Conservation (phyloP, 306 rosid species). For the Fragaria nilgerrensis region DNA sequence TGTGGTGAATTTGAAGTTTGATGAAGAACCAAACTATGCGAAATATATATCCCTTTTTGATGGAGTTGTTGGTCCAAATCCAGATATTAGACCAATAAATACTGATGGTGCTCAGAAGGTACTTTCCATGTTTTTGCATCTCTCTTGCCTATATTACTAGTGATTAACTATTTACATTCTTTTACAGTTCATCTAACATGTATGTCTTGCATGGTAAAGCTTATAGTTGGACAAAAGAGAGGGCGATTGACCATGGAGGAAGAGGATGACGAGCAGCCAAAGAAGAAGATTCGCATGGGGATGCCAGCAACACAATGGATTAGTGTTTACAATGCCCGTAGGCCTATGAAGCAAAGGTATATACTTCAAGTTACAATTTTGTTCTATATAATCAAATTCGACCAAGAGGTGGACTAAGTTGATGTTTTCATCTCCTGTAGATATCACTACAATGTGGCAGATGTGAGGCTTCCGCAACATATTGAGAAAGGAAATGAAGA, state of each 20-base stretch:
- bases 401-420: neutral
- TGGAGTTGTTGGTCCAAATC: slow-evolving; percentile 81
- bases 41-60: slow-evolving; percentile 80
- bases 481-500: slow-evolving; percentile 90
- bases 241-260: slow-evolving; percentile 72
- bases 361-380: slow-evolving; percentile 3
- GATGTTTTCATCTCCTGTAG: slow-evolving; percentile 40
- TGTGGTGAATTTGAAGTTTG: slow-evolving; percentile 75
- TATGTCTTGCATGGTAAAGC: slow-evolving; percentile 43
- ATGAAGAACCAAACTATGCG: slow-evolving; percentile 89
- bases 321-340: slow-evolving; percentile 76
- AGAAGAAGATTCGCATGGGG: slow-evolving; percentile 80
- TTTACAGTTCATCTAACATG: slow-evolving; percentile 20
- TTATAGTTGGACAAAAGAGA: slow-evolving; percentile 86
- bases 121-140: slow-evolving; percentile 15
- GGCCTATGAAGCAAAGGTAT: slow-evolving; percentile 93
- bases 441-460: slow-evolving; percentile 86
- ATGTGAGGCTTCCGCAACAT: slow-evolving; percentile 76
- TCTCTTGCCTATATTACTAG: neutral
- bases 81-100: slow-evolving; percentile 75
- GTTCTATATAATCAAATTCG: neutral
- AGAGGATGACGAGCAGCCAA: slow-evolving; percentile 77
- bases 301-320: slow-evolving; percentile 88
- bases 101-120: slow-evolving; percentile 91
- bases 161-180: slow-evolving; percentile 1